Evolutionary conservation across 306 rosid species (phyloP).

Genomic region (Potentilla sterilis): DNA sequence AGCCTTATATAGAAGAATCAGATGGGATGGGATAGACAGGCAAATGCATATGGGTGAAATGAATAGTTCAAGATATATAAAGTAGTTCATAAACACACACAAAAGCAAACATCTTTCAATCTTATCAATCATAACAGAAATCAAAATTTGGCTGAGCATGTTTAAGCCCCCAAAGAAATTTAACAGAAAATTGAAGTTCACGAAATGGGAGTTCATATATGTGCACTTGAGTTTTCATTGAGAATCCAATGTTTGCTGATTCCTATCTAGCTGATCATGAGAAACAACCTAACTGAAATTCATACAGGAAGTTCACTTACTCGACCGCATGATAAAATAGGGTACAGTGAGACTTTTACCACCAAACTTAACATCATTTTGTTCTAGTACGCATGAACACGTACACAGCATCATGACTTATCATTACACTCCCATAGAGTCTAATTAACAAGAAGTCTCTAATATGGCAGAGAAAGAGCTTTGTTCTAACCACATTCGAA

Average conservation of each 20-base stretch:
- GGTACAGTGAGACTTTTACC: not conserved
- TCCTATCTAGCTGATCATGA: not conserved
- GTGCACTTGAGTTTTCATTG: not conserved
- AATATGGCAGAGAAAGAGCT: constrained; percentile 22
- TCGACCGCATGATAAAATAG: constrained; percentile 18
- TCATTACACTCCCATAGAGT: constrained; percentile 9
- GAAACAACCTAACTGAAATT: not conserved
- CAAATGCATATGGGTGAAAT: not conserved
- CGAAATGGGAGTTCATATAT: too few species aligned
- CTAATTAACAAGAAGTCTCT: constrained; percentile 24
- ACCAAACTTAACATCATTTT: constrained; percentile 24
- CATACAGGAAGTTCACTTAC: constrained; percentile 43
- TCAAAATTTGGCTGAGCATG: too few species aligned
- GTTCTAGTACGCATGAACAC: not conserved
- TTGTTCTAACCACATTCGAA: constrained; percentile 23
- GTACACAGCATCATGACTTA: constrained; percentile 13
- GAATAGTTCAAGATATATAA: too few species aligned
- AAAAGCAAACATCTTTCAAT: too few species aligned
- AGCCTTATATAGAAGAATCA: not conserved
- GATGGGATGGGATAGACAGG: not conserved
- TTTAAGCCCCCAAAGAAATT: too few species aligned
- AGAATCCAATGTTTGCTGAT: constrained; percentile 16
- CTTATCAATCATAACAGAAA: too few species aligned
- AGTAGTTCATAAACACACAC: too few species aligned
- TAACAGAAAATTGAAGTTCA: too few species aligned